Evolutionary conservation across 176 grass and related monocot species (phyloP).

Genomic region (Hordeum marinum): DNA sequence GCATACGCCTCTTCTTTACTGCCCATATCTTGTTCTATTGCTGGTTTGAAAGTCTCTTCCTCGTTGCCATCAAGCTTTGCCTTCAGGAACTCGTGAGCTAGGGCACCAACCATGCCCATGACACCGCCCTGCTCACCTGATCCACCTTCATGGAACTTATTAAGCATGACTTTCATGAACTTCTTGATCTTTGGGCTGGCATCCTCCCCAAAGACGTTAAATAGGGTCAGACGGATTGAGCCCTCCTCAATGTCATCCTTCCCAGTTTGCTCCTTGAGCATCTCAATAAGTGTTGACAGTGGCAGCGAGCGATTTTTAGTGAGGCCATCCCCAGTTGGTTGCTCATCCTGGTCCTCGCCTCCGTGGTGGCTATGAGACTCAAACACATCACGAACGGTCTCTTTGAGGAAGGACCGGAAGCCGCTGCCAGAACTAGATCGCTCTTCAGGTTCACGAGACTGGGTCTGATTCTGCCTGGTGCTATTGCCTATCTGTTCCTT

Average conservation of each 20-base stretch:
- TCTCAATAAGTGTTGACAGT: slow-evolving; percentile 74
- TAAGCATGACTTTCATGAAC: slow-evolving; percentile 91
- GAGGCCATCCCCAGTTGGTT: slow-evolving; percentile 34
- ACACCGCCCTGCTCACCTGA: slow-evolving; percentile 54
- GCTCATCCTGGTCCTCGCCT: slow-evolving; percentile 33
- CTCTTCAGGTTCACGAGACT: slow-evolving; percentile 44
- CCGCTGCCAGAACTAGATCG: slow-evolving; percentile 41
- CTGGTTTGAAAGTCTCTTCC: slow-evolving; percentile 69
- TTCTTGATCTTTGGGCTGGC: slow-evolving; percentile 97
- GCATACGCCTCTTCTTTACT: slow-evolving; percentile 74
- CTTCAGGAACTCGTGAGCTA: slow-evolving; percentile 82
- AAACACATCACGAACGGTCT: slow-evolving; percentile 39
- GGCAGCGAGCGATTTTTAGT: slow-evolving; percentile 67
- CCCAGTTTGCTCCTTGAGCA: slow-evolving; percentile 89
- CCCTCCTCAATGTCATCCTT: slow-evolving; percentile 93
- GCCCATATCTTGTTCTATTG: slow-evolving; percentile 54
- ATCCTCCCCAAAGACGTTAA: slow-evolving; percentile 83
- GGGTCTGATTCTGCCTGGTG: slow-evolving; percentile 38
- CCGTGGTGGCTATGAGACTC: slow-evolving; percentile 48
- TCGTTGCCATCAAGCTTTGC: slow-evolving; percentile 68
- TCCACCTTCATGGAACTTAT: slow-evolving; percentile 55
- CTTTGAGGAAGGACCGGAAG: slow-evolving; percentile 78
- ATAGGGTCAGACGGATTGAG: slow-evolving; percentile 77
- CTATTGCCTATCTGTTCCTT: slow-evolving; percentile 98
- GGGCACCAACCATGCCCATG: slow-evolving; percentile 71